Evolutionary conservation across 2,329 filamentous ascomycete genomes (phyloP).

Genomic region (Lachnellula occidentalis): DNA sequence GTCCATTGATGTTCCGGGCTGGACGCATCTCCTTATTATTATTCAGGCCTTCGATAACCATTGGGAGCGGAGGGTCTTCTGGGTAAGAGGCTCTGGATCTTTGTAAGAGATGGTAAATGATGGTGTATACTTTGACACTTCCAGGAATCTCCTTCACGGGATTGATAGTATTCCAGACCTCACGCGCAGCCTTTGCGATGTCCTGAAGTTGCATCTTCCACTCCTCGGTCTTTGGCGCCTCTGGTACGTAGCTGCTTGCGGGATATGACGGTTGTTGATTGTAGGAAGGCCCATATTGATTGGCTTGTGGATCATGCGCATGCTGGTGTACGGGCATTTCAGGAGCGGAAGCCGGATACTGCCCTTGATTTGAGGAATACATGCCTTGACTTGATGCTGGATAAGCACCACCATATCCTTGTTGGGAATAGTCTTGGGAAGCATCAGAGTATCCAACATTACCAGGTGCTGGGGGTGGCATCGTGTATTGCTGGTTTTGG

Average conservation of each 20-base stretch:
- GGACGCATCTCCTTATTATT: slow-evolving; percentile 52
- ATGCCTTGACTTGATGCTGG: slow-evolving; percentile 13
- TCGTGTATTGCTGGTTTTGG: slow-evolving; percentile 22
- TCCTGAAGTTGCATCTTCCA: slow-evolving; percentile 46
- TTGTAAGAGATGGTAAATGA: slow-evolving; percentile 57
- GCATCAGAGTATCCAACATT: slow-evolving; percentile 18
- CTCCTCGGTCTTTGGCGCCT: slow-evolving; percentile 35
- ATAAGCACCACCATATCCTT: slow-evolving; percentile 23
- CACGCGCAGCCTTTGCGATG: slow-evolving; percentile 50
- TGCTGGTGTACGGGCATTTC: slow-evolving; percentile 16
- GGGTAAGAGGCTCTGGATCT: slow-evolving; percentile 53
- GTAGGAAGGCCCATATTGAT: slow-evolving; percentile 20
- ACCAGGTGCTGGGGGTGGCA: slow-evolving; percentile 17
- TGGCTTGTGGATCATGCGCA: slow-evolving; percentile 15
- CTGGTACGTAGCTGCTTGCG: slow-evolving; percentile 20
- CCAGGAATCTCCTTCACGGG: slow-evolving; percentile 56
- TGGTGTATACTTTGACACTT: slow-evolving; percentile 55
- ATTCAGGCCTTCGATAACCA: slow-evolving; percentile 55
- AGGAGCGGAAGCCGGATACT: slow-evolving; percentile 18
- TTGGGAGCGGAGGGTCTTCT: slow-evolving; percentile 49
- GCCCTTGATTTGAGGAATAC: slow-evolving; percentile 17
- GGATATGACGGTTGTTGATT: slow-evolving; percentile 24
- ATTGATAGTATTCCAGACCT: slow-evolving; percentile 57
- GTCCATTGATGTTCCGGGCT: slow-evolving; percentile 47
- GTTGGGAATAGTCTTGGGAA: slow-evolving; percentile 24